Percentiles rank a stretch among this genome's conserved stretches.
Conservation (phyloP, 495 filamentous ascomycete species). For the Aspergillus hancockii region DNA sequence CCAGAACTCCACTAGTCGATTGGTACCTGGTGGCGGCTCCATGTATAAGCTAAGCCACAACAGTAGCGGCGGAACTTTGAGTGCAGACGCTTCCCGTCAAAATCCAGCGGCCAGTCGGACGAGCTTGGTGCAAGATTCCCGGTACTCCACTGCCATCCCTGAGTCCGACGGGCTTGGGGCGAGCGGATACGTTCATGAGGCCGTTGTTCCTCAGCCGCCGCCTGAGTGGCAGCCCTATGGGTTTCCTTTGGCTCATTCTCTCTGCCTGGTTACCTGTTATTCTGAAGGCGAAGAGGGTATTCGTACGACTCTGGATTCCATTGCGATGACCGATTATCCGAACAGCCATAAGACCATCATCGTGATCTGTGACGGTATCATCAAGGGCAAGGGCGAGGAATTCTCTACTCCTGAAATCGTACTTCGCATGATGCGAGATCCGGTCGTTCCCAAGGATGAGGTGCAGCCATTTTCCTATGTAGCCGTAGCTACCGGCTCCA, state of each 20-base stretch:
- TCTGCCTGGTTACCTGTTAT: slow-evolving; percentile 96
- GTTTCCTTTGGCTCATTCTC: slow-evolving; percentile 87
- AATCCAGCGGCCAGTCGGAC: slow-evolving; percentile 49
- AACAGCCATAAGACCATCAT: slow-evolving; percentile 98
- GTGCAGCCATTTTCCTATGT: slow-evolving; percentile 93
- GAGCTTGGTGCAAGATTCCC: slow-evolving; percentile 51
- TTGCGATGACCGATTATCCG: slow-evolving; percentile 97
- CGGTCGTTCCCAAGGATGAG: slow-evolving; percentile 72
- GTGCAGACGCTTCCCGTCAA: slow-evolving; percentile 42
- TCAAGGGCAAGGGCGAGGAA: slow-evolving; percentile 92
- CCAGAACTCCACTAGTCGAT: slow-evolving; percentile 75
- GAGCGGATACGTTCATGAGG: slow-evolving; percentile 90
- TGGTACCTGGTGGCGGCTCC: slow-evolving; percentile 62
- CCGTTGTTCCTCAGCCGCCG: slow-evolving; percentile 96
- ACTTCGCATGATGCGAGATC: slow-evolving; percentile 92
- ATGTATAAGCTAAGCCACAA: slow-evolving; percentile 73
- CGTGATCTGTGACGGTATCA: slow-evolving; percentile 95
- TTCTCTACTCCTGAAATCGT: slow-evolving; percentile 88
- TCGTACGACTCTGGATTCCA: slow-evolving; percentile 90
- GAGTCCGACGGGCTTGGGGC: slow-evolving; percentile 78
- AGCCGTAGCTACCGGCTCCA: slow-evolving; percentile 91
- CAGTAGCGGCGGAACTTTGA: slow-evolving; percentile 61
- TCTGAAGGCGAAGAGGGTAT: slow-evolving; percentile 94
- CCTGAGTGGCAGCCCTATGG: slow-evolving; percentile 96
- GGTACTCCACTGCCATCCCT: slow-evolving; percentile 55